Evolutionary conservation across 768 basidiomycete genomes (phyloP), one percentile per base, ranked within the genome.

Genomic region (Hortiboletus flavorubellus): DNA sequence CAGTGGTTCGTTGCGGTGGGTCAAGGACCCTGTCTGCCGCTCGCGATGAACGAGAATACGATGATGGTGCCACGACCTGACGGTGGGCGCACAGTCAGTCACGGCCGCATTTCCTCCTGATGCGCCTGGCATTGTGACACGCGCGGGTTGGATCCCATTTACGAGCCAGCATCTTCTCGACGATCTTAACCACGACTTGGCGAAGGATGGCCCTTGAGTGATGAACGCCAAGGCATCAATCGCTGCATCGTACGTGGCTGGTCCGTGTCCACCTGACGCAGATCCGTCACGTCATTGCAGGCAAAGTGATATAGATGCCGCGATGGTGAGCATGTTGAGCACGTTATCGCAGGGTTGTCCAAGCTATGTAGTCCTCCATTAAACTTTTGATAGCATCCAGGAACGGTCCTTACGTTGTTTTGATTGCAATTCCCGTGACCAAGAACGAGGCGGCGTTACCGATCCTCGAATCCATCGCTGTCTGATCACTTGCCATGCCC

Each of bases 21-120:
- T 18, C 57, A 64, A 2, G 65, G 68, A n/a, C 52, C 50, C 9
- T 46, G 33, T 29, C 58, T 51, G 35, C 47, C 54, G 7, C 26
- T 62, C 26, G 63, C 73, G 1, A 64, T 66, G 4, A 51, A 73
- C 76, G 21, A 21, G 21, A 21, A 21, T 21, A 21, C 21, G 21
- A 21, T 1, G 21, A 21, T 21, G 54, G 71, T 74, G 0, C 70
- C 73, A 1, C 80, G 79, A 79, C 80, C 79, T 21, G 40, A 58
- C 62, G 43, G 51, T 43, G 21, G 45, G 41, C 12, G 62, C 51
- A 21, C 33, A 62, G 63, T 53, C 29, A 45, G 10, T 10, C 8
- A 8, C 3, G 26, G 26, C n/a, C 9, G 1, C 49, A 55, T 35
- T 30, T 14, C 21, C 21, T 21, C 21, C 21, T 21, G 21, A 21